phyloP scores from a whole-genome alignment of 192 early-diverging fungal genomes.

The Coemansia sp. region DNA sequence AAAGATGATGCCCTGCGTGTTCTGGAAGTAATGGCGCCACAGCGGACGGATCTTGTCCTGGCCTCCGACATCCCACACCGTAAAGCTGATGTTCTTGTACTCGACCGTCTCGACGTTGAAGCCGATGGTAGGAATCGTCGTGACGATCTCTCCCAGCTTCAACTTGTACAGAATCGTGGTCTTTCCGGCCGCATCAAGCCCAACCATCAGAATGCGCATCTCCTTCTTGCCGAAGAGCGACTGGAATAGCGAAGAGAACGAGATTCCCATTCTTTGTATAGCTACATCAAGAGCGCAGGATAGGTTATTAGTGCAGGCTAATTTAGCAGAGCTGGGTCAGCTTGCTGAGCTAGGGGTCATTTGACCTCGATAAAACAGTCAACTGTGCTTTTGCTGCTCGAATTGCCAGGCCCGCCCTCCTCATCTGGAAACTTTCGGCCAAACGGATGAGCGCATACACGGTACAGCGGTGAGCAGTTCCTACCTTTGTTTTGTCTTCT shows the following conservation, averaged over 20 bases:
- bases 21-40: constrained; percentile 98
- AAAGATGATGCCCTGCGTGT: constrained; percentile 98
- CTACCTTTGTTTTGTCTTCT: constrained; percentile 23
- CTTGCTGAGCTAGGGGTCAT: too few species aligned
- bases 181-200: constrained; percentile 94
- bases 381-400: neutral
- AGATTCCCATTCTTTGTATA: constrained; percentile 77
- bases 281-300: neutral
- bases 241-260: constrained; percentile 74
- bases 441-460: neutral
- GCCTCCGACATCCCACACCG: constrained; percentile 96
- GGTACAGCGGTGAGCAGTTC: neutral
- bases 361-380: too few species aligned
- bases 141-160: constrained; percentile 94
- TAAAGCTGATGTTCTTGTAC: constrained; percentile 98
- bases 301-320: neutral
- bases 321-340: neutral
- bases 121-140: constrained; percentile 91
- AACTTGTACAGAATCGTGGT: constrained; percentile 96
- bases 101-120: constrained; percentile 91
- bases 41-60: constrained; percentile 90
- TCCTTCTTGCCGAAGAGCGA: constrained; percentile 90
- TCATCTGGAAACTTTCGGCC: neutral
- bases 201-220: constrained; percentile 94
- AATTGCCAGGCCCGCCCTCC: neutral